Conservation (phyloP, 2,329 filamentous ascomycete species). For the Colletotrichum camelliae region DNA sequence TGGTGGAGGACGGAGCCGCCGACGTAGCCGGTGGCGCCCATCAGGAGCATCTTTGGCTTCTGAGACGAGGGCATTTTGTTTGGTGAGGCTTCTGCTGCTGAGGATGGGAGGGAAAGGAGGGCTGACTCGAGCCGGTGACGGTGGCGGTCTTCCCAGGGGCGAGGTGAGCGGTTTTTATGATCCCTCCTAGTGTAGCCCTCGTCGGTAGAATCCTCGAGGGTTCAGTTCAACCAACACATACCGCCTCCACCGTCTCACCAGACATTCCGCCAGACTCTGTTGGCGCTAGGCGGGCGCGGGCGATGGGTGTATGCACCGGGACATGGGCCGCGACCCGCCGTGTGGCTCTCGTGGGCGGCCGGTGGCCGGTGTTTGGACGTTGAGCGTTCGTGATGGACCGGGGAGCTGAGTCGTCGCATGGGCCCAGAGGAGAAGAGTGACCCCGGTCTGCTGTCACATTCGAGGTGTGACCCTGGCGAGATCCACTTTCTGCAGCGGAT, state of each 20-base stretch:
- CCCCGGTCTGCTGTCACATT: neutral
- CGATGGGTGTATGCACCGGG: neutral
- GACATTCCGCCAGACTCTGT: neutral
- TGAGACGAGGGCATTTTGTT: neutral
- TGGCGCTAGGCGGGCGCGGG: neutral
- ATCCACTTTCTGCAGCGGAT: neutral
- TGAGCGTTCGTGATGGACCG: neutral
- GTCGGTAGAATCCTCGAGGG: neutral
- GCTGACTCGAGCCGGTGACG: neutral
- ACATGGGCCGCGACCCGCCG: neutral
- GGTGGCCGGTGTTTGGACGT: neutral
- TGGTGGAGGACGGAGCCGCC: conserved; percentile 24
- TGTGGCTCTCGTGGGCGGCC: neutral
- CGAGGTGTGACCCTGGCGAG: neutral
- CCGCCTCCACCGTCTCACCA: neutral
- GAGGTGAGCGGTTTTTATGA: neutral
- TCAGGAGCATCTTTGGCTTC: conserved; percentile 16
- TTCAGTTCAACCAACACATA: neutral
- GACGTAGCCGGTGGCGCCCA: conserved; percentile 24
- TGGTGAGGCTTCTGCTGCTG: neutral
- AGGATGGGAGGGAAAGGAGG: neutral
- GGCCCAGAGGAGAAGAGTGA: neutral
- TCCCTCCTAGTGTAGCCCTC: neutral
- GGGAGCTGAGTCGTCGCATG: neutral
- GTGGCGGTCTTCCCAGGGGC: neutral